These are phyloP conservation scores for Tranzscheliella williamsii DNA, from an alignment of 1,284 basidiomycete species.

Conservation along the genomic window DNA sequence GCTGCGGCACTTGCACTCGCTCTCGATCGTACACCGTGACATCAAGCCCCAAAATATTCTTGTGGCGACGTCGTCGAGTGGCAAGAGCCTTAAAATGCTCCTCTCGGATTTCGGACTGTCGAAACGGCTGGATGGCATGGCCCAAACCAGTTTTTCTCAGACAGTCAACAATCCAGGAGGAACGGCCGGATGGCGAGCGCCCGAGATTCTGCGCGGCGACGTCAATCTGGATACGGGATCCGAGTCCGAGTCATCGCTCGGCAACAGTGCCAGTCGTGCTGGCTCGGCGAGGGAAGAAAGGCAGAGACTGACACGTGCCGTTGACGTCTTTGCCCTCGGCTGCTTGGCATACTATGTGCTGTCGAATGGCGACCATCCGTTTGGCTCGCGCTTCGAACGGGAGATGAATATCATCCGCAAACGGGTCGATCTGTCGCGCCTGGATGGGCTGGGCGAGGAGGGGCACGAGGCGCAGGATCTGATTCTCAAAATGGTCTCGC, in stretches of 20 bases:
- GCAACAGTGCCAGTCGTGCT: constrained; percentile 15
- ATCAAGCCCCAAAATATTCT: constrained; percentile 99
- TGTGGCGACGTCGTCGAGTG: constrained; percentile 63
- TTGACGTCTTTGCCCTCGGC: constrained; percentile 59
- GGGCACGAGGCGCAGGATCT: constrained; percentile 57
- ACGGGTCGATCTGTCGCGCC: constrained; percentile 36
- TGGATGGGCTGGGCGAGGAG: constrained; percentile 55
- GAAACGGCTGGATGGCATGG: constrained; percentile 55
- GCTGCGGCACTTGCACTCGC: constrained; percentile 83
- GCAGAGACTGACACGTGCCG: constrained; percentile 52
- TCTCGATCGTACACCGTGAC: constrained; percentile 96
- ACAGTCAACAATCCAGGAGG: constrained; percentile 58
- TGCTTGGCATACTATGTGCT: constrained; percentile 59
- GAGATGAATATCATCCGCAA: constrained; percentile 59
- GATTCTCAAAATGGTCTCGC: constrained; percentile 49
- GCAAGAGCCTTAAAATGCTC: constrained; percentile 54
- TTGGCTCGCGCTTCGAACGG: constrained; percentile 56
- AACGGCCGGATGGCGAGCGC: constrained; percentile 59
- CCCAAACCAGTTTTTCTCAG: constrained; percentile 58
- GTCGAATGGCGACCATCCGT: constrained; percentile 57
- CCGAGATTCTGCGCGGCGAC: constrained; percentile 56
- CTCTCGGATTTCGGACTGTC: constrained; percentile 60
- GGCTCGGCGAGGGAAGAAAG: constrained; percentile 25
- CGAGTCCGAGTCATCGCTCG: constrained; percentile 39
- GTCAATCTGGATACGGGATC: constrained; percentile 45